A percentile compares a stretch with the other conserved stretches of the same genome.
Conservation (phyloP, 768 basidiomycete species). For the Hemileccinum impolitum region DNA sequence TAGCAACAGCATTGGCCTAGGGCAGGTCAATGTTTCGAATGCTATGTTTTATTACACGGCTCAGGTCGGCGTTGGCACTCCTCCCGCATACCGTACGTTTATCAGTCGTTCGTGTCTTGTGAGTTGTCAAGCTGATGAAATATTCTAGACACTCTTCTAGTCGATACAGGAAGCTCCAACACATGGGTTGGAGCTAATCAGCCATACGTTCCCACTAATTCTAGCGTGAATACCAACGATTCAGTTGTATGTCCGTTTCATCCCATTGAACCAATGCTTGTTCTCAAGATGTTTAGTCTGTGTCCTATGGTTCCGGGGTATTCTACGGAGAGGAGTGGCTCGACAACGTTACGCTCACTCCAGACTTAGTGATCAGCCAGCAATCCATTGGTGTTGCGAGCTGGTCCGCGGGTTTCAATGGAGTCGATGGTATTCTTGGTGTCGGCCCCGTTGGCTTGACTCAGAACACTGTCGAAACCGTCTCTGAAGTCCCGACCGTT, state of each 20-base stretch:
- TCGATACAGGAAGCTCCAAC: conserved; percentile 33
- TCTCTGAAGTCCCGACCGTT: conserved; percentile 29
- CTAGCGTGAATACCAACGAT: conserved; percentile 9
- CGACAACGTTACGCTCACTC: conserved; percentile 12
- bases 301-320: conserved; percentile 1
- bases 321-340: conserved; percentile 16
- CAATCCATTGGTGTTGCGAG: conserved; percentile 39
- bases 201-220: conserved; percentile 3
- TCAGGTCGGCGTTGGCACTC: conserved; percentile 25
- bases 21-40: conserved; percentile 17
- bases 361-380: conserved; percentile 1
- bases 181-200: conserved; percentile 29
- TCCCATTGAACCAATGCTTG: neutral
- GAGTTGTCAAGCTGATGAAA: neutral
- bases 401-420: conserved; percentile 21
- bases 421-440: conserved; percentile 38
- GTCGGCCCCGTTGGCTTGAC: conserved; percentile 34
- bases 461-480: conserved; percentile 14
- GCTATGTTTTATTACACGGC: conserved; percentile 25
- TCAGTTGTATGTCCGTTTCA: conserved; percentile 17
- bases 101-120: neutral
- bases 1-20: neutral
- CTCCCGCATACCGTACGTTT: conserved; percentile 23
- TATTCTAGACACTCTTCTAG: conserved; percentile 23
- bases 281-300: conserved; percentile 6